Base-by-base conservation (phyloP, 2,329 filamentous ascomycete genomes). In the Ceratocystis cacaofunesta region DNA sequence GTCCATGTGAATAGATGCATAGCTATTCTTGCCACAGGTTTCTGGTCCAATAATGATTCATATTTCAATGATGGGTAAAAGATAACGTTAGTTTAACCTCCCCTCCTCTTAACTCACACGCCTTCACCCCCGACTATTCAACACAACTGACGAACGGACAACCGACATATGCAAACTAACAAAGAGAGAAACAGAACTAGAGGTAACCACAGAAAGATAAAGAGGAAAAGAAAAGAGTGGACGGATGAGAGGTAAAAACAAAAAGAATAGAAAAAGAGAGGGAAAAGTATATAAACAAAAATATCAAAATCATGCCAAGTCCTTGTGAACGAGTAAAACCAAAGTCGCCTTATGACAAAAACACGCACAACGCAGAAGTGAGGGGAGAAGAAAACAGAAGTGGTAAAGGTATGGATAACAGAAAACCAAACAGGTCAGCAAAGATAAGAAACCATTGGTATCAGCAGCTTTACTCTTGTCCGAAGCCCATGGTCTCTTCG, bases 401-500 rank as follows among this genome's bases (percentile, higher is more conserved):
- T n/a, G 28, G 36, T 22, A 36, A 28, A 68, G 30, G 65, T 64
- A 68, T 62, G 67, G 67, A 62, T 57, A 50, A 68, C 46, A 68
- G 63, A 66, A 57, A 48, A 48, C 8, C 17, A 28, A 22, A 52
- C 19, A 52, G 28, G 17, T 25, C 7, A 52, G 55, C 15, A 19
- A n/a, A 63, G 15, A 19, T 12, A 46, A 25, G 15, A 36, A 48
- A 7, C 22, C 17, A 28, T 8, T 36, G 28, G 15, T n/a, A 25
- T 8, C 32, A 30, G 41, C 4, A 61, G 66, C 58, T 41, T 70
- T 90, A 99, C 79, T 99, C 94, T 79, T 99, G 94, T 70, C 94
- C 94, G 74, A 99, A 99, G 68, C 94, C 94, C 80, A 99, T 92
- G 0, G 94, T 99, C 79, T 99, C 94, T 78, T 99, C 94, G 65